Percentiles rank a stretch among this genome's conserved stretches.
Evolutionary conservation across 805 yeast genomes (phyloP).

Genomic region (Kluyveromyces starmeri): DNA sequence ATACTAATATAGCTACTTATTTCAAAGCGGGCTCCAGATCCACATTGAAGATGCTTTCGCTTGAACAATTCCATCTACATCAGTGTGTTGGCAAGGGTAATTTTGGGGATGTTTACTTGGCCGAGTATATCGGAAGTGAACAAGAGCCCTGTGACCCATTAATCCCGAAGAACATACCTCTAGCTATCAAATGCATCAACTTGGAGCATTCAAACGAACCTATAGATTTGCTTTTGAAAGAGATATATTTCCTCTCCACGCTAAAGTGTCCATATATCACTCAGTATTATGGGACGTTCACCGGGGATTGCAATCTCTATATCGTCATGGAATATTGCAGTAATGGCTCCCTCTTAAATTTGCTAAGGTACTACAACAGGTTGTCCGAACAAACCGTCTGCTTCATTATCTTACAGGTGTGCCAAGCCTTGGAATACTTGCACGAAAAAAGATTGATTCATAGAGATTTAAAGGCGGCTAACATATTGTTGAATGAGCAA

Average conservation of each 20-base stretch:
- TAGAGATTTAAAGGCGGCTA: constrained; percentile 87
- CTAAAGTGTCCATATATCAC: constrained; percentile 63
- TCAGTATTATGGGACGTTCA: constrained; percentile 51
- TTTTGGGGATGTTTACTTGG: constrained; percentile 80
- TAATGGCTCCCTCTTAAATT: constrained; percentile 83
- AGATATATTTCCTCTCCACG: constrained; percentile 64
- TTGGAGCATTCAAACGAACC: constrained; percentile 75
- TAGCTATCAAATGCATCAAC: constrained; percentile 83
- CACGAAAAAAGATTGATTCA: constrained; percentile 74
- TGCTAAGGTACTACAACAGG: constrained; percentile 37
- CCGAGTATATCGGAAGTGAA: constrained; percentile 19
- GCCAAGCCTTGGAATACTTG: constrained; percentile 66
- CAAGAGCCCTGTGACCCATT: constrained; percentile 13
- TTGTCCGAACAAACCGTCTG: constrained; percentile 41
- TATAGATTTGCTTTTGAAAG: constrained; percentile 60
- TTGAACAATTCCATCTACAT: constrained; percentile 11
- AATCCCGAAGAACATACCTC: constrained; percentile 33
- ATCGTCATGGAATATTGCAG: constrained; percentile 94
- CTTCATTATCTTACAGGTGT: constrained; percentile 51
- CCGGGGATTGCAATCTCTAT: constrained; percentile 65
- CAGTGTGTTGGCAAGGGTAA: constrained; percentile 75
- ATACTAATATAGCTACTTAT: too few species aligned
- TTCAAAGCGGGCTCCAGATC: too few species aligned
- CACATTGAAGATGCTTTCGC: constrained; percentile 5
- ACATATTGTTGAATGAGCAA: constrained; percentile 58